A percentile compares a stretch with the other conserved stretches of the same genome.
Evolutionary conservation across 352 stramenopile genomes (phyloP).

Genomic region (Globisporangium canariense): DNA sequence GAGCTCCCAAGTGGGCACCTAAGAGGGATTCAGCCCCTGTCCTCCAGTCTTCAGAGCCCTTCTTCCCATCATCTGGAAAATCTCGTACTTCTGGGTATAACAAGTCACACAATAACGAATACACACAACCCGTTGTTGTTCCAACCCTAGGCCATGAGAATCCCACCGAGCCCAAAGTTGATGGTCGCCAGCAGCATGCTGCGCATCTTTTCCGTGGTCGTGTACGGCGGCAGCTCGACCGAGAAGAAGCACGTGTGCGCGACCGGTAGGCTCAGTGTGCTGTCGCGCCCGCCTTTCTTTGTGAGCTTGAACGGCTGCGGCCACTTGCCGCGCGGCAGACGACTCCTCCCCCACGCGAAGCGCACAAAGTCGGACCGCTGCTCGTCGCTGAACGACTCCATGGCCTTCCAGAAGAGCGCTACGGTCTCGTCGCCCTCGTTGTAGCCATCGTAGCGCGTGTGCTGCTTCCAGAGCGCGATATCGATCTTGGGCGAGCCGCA

Average conservation of each 20-base stretch:
- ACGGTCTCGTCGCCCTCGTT: constrained; percentile 79
- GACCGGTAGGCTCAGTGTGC: constrained; percentile 81
- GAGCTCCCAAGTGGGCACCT: too few relatives aligned
- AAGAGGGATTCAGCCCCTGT: background rate
- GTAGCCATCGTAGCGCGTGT: constrained; percentile 90
- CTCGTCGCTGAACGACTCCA: constrained; percentile 85
- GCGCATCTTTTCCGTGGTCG: constrained; percentile 87
- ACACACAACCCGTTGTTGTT: background rate
- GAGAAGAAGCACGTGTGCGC: constrained; percentile 97
- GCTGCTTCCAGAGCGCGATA: constrained; percentile 79
- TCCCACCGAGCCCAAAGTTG: constrained; percentile 91
- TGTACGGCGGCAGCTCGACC: constrained; percentile 93
- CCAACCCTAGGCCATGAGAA: constrained; percentile 74
- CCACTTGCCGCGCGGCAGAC: constrained; percentile 88
- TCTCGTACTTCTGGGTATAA: background rate
- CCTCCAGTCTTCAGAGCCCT: background rate
- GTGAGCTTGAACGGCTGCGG: constrained; percentile 91
- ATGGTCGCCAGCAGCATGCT: constrained; percentile 92
- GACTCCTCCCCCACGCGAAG: constrained; percentile 93
- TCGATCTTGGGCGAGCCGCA: constrained; percentile 91
- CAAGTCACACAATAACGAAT: background rate
- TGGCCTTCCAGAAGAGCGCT: constrained; percentile 87
- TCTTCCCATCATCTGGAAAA: background rate
- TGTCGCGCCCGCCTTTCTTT: constrained; percentile 84
- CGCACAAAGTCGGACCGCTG: constrained; percentile 90